Conservation (phyloP, 2,329 filamentous ascomycete species). For the Teratosphaeria epicoccoides region DNA sequence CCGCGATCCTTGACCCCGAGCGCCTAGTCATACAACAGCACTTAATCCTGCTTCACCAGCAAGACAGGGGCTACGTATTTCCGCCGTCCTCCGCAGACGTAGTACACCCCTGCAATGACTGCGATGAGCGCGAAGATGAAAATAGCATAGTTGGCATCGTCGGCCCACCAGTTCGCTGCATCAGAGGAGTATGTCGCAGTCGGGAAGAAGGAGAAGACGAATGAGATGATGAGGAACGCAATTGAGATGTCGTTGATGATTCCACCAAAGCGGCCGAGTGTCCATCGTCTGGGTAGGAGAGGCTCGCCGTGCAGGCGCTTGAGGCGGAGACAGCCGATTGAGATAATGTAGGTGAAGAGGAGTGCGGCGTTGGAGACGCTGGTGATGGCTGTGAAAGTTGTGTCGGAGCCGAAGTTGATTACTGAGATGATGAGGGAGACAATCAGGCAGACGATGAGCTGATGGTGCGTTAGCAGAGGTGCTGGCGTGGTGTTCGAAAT, state of each 20-base stretch:
- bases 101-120: slow-evolving; percentile 18
- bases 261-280: slow-evolving; percentile 24
- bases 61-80: slow-evolving; percentile 23
- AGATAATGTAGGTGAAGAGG: slow-evolving; percentile 25
- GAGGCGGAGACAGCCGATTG: slow-evolving; percentile 23
- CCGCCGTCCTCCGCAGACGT: slow-evolving; percentile 15
- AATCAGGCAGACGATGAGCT: slow-evolving; percentile 20
- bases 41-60: slow-evolving; percentile 20
- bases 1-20: background rate
- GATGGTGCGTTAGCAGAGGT: background rate
- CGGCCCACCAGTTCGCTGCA: slow-evolving; percentile 14
- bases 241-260: slow-evolving; percentile 25
- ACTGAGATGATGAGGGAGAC: slow-evolving; percentile 27
- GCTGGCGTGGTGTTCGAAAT: background rate
- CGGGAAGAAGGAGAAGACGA: slow-evolving; percentile 28
- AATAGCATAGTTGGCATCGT: slow-evolving; percentile 25
- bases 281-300: slow-evolving; percentile 23
- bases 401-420: slow-evolving; percentile 33
- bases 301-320: slow-evolving; percentile 22
- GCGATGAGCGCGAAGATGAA: slow-evolving; percentile 21
- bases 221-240: slow-evolving; percentile 20
- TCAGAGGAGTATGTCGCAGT: slow-evolving; percentile 9
- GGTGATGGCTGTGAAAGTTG: slow-evolving; percentile 32
- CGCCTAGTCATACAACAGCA: background rate
- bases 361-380: slow-evolving; percentile 29